Percentiles rank a stretch among this genome's conserved stretches.
Conservation (phyloP, 306 rosid genomes). For the Trifolium fragiferum region DNA sequence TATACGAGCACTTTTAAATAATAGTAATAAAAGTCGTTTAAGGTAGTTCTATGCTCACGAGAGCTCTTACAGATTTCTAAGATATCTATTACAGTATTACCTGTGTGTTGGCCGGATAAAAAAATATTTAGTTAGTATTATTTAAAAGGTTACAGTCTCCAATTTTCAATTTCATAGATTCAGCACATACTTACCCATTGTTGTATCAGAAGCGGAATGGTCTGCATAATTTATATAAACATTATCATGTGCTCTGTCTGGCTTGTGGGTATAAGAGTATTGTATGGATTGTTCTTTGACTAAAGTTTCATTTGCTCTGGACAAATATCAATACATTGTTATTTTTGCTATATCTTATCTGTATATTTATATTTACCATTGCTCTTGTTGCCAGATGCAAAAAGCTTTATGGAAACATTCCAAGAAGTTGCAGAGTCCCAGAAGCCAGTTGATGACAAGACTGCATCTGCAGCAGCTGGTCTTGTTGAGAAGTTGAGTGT, state of each 20-base stretch:
- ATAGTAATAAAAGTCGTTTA: background rate
- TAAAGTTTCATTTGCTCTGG: background rate
- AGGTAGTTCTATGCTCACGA: background rate
- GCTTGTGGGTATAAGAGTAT: background rate
- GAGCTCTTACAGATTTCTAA: background rate
- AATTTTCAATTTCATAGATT: background rate
- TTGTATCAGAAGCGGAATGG: background rate
- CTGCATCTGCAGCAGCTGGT: constrained; percentile 72
- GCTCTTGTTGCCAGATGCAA: constrained; percentile 62
- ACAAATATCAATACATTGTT: background rate
- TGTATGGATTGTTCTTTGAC: constrained; percentile 4
- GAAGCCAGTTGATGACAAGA: constrained; percentile 61
- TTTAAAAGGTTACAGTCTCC: background rate
- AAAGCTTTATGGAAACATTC: constrained; percentile 82
- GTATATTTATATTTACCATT: constrained; percentile 17
- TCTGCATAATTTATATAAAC: background rate
- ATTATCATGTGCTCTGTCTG: background rate
- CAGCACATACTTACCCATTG: background rate
- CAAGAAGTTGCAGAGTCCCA: constrained; percentile 93
- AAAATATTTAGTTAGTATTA: background rate
- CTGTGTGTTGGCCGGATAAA: background rate
- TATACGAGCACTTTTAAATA: background rate
- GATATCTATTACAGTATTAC: background rate
- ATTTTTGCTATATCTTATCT: background rate
- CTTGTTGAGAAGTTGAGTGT: constrained; percentile 79